Conservation (phyloP, 257 asterid species). For the Solanum bukasovii region DNA sequence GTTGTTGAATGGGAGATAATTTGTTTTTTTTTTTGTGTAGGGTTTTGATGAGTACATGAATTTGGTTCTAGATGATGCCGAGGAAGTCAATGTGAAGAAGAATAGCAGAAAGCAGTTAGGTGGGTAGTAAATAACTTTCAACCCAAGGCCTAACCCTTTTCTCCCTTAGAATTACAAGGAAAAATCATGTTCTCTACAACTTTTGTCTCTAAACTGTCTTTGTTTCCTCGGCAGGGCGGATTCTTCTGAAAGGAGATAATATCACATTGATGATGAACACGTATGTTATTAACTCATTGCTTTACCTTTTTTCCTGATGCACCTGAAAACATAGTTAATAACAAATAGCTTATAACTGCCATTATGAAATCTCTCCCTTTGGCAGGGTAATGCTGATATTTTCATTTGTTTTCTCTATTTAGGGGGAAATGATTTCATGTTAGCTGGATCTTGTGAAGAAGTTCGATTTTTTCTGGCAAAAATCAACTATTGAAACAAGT, state of each 20-base stretch:
- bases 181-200: neutral
- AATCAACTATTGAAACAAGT: neutral
- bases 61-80: neutral
- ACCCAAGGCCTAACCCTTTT: neutral
- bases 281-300: neutral
- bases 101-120: neutral
- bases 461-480: neutral
- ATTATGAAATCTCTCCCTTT: neutral
- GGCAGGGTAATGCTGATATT: neutral
- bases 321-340: neutral
- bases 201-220: neutral
- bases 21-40: neutral
- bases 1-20: neutral
- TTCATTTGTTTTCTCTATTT: neutral
- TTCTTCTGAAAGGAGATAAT: constrained; percentile 3
- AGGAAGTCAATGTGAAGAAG: constrained; percentile 1
- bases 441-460: neutral
- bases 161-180: neutral
- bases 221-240: neutral
- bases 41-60: constrained; percentile 4
- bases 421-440: constrained; percentile 1
- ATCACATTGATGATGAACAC: constrained; percentile 1
- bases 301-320: neutral
- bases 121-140: neutral
- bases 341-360: neutral